Conservation (phyloP, 2,329 filamentous ascomycete species). For the Pleomassaria siparia region DNA sequence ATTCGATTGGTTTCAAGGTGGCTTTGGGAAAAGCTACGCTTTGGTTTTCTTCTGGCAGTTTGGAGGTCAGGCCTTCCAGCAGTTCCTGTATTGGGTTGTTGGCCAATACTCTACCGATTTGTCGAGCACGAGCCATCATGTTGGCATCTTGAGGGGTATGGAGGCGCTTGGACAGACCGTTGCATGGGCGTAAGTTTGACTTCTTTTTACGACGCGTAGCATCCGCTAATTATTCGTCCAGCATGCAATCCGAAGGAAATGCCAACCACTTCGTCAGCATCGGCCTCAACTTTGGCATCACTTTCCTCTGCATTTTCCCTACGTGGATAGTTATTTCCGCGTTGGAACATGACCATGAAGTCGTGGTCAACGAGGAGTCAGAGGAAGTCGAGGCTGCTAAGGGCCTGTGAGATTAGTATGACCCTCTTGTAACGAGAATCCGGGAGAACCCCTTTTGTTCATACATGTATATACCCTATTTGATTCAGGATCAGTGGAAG, state of each 20-base stretch:
- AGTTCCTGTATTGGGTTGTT: constrained; percentile 41
- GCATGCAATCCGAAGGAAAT: constrained; percentile 38
- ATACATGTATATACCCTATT: too few relatives aligned
- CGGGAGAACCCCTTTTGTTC: too few relatives aligned
- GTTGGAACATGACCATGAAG: constrained; percentile 35
- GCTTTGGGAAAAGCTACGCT: constrained; percentile 37
- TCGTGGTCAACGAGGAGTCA: constrained; percentile 22
- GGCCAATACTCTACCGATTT: constrained; percentile 40
- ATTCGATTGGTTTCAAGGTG: constrained; percentile 38
- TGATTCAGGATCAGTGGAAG: too few relatives aligned
- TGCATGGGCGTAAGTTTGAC: constrained; percentile 38
- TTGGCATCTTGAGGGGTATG: constrained; percentile 38
- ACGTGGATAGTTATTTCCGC: constrained; percentile 39
- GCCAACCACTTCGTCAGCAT: constrained; percentile 42
- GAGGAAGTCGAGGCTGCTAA: neutral
- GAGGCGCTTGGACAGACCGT: constrained; percentile 40
- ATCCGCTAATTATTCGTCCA: too few relatives aligned
- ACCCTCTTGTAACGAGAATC: too few relatives aligned
- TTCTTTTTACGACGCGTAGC: neutral
- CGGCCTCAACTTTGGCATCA: constrained; percentile 39
- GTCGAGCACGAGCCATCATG: constrained; percentile 34
- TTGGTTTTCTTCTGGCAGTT: constrained; percentile 42
- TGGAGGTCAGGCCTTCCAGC: constrained; percentile 40
- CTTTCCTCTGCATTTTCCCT: constrained; percentile 31
- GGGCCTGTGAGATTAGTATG: neutral